Base-by-base conservation (phyloP, 192 early-diverging fungal species). In the Podila verticillata region DNA sequence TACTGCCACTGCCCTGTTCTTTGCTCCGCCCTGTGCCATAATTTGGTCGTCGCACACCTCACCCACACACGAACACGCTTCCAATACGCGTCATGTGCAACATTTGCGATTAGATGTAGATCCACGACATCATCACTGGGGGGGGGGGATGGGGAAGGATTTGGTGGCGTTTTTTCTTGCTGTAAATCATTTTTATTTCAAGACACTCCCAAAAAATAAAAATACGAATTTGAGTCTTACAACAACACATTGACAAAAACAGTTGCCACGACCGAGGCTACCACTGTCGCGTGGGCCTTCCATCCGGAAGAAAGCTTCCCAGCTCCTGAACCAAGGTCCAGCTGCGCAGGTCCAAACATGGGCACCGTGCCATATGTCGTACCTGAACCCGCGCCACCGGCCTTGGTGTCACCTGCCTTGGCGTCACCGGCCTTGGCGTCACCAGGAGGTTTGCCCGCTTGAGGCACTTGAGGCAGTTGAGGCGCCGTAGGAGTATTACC, bases 271-370 rank as follows among this genome's bases (percentile, higher is more conserved):
- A 29, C 30, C 3, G 30, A 30, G 6, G 24, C 17, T 9, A 61
- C 19, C 30, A n/a, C 32, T 34, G 7, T 29, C 24, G 34, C 26
- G 13, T 29, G 32, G 24, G 36, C 20, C 1, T 13, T 61, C 68
- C 57, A 68, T 12, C 17, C 8, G 17, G n/a, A 48, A 7, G 28
- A 20, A 36, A 49, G 56, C 7, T 19, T 9, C 8, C 6, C 29
- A 7, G 64, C 61, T 5, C 28, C 57, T 34, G 73, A 62, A 19
- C 48, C 75, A 4, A 79, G 48, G 29, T 79, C 75, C 20, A 79
- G 39, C 19, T 79, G 75, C n/a, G 75, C 75, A 36, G 75, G 75
- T 1, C 75, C 75, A 71, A 79, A 79, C 75, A 79, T 71, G 2
- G 75, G 75, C 4, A 79, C 75, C 0, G 63, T 79, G 6, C 68